Evolutionary conservation across 768 basidiomycete genomes (phyloP).

Genomic region (Lentinula sp.): DNA sequence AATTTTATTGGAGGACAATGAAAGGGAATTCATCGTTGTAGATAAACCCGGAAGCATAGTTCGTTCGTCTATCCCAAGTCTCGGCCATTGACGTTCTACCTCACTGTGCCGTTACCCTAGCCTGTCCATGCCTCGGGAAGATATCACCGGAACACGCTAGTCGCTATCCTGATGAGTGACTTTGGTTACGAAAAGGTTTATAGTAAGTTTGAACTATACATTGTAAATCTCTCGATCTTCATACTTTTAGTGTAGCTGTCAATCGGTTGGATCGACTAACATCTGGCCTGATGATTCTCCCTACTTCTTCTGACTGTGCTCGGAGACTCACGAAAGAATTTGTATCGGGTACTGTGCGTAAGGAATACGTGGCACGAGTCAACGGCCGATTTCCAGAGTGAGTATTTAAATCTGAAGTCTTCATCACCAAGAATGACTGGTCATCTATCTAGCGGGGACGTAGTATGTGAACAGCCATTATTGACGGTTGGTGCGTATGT

Average conservation of each 20-base stretch:
- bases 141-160: constrained; percentile 83
- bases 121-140: constrained; percentile 91
- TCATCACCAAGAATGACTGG: not conserved
- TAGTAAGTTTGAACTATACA: constrained; percentile 46
- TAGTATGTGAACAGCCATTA: constrained; percentile 81
- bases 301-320: constrained; percentile 65
- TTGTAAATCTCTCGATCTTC: not conserved
- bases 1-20: constrained; percentile 70
- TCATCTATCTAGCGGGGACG: constrained; percentile 51
- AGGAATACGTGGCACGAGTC: constrained; percentile 90
- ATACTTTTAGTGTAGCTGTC: constrained; percentile 53
- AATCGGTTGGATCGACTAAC: constrained; percentile 94
- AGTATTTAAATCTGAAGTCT: constrained; percentile 21
- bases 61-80: constrained; percentile 28
- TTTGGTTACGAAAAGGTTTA: constrained; percentile 78
- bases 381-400: constrained; percentile 83
- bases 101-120: constrained; percentile 28
- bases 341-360: constrained; percentile 71
- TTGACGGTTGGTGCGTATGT: constrained; percentile 42
- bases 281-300: constrained; percentile 92
- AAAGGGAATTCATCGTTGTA: constrained; percentile 83
- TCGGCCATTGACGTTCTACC: constrained; percentile 9
- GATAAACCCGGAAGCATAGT: constrained; percentile 98
- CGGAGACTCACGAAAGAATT: constrained; percentile 76
- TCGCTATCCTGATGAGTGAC: constrained; percentile 81